Evolutionary conservation across 768 basidiomycete genomes (phyloP).

Genomic region (Boletellus ananas): DNA sequence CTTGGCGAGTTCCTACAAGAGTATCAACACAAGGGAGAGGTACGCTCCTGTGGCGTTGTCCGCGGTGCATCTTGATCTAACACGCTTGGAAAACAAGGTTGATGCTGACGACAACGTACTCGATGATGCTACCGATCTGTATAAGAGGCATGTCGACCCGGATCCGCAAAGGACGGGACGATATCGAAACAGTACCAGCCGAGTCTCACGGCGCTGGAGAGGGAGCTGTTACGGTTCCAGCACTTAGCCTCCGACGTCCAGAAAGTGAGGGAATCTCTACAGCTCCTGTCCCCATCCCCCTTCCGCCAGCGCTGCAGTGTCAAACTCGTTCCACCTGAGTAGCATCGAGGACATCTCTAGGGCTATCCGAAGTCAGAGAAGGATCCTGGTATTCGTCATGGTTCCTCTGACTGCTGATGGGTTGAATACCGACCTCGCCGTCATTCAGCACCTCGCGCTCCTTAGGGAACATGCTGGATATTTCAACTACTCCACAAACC

Average conservation of each 20-base stretch:
- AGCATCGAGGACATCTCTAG: not conserved
- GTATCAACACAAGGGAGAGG: not conserved
- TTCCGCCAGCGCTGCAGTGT: too few species aligned
- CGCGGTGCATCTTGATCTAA: too few species aligned
- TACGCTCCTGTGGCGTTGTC: too few species aligned
- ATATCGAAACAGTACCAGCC: not conserved
- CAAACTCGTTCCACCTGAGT: not conserved
- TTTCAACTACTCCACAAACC: not conserved
- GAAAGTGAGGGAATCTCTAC: not conserved
- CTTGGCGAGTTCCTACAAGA: not conserved
- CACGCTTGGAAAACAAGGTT: too few species aligned
- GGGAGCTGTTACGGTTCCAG: not conserved
- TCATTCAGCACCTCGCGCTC: not conserved
- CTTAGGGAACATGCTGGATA: not conserved
- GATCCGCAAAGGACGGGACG: not conserved
- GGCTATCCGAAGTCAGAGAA: not conserved
- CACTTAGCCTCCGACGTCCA: not conserved
- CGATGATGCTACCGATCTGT: too few species aligned
- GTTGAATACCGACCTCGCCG: not conserved
- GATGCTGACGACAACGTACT: too few species aligned
- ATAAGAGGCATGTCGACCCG: not conserved
- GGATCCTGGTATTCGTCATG: not conserved
- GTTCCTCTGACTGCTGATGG: not conserved
- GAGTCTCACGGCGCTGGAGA: not conserved
- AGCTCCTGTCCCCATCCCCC: too few species aligned